Evolutionary conservation across 179 eudicot genomes (phyloP), one percentile per base, ranked within the genome.

Genomic region (Beta corolliflora): DNA sequence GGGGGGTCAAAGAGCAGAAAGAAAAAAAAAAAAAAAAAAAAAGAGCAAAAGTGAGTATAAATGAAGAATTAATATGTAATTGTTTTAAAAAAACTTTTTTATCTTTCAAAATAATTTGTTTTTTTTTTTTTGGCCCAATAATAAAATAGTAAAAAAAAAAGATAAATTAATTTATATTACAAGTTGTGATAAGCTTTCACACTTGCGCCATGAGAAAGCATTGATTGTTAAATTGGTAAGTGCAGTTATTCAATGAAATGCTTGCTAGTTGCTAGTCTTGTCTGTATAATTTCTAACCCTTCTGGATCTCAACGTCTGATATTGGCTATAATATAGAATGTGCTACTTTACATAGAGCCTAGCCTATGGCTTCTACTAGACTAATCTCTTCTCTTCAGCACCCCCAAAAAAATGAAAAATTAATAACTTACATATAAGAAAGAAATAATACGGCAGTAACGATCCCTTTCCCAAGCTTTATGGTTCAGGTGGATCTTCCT

Each of bases 161-260:
- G n/a, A n/a, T n/a, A n/a, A n/a, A n/a, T n/a, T n/a, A n/a, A n/a
- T n/a, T n/a, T n/a, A n/a, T n/a, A n/a, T n/a, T n/a, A n/a, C n/a
- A n/a, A n/a, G n/a, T n/a, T n/a, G 99, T 1, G 93, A 94, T 75
- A 94, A 91, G 89, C 85, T 95, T 56, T 91, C 96, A 61, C 98
- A 95, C 89, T 87, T 95, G 90, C 92, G 99, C 78, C 85, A 90
- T 79, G 97, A 92, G 88, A 95, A 92, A 80, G 96, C 97, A 53
- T 89, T 95, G 83, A 89, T 95, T 80, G 98, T 92, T 82, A 95
- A 95, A 90, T 79, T 95, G 94, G 99, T 92, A 84, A 85, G 79
- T 29, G 48, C 59, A 77, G 53, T 60, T 46, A 23, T 67, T 44
- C 21, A 66, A 29, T 79, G 12, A 21, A 36, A 41, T 31, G 46